Evolutionary conservation across 768 basidiomycete species (phyloP), one percentile per base, ranked within the genome.

Genomic region (Phanerodontia chrysosporium): DNA sequence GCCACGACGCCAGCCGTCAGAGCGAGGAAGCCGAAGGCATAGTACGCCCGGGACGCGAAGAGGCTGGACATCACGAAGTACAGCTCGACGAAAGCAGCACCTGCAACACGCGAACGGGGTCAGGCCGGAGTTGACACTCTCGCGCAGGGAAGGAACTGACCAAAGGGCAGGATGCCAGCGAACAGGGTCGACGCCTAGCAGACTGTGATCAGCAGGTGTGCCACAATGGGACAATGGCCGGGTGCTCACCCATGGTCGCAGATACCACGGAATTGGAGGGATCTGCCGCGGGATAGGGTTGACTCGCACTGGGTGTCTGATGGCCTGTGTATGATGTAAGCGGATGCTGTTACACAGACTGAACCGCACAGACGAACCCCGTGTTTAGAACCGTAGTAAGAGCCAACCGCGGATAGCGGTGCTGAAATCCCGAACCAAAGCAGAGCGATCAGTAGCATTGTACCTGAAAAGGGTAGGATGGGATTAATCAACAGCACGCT

Each of bases 241-340:
- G 22, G 8, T 51, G 75, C 92, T 52, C 35, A 76, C 92, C 87
- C 87, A 87, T 63, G 87, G 88, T 46, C 79, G 81, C 49, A 97
- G 83, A 70, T 97, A 95, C 69, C 84, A 90, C 25, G 92, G 92
- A 9, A 78, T 72, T 12, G 92, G 90, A 0, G 96, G 96, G 57
- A 98, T 95, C 70, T 98, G 96, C n/a, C 95, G 83, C 14, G 96
- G 96, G 58, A 98, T 98, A 58, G 85, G 89, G 64, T 96, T 92
- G 29, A 95, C 91, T 59, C 95, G 80, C 39, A 93, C 90, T 12
- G 95, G 95, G 68, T 94, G 83, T n/a, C 77, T 72, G 57, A 97
- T 73, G 28, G 75, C 78, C 92, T 95, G 62, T 3, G 54, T 45
- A 49, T 8, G 18, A n/a, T 5, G 29, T 45, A 22, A 42, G 57